phyloP scores from a whole-genome alignment of 208 protist genomes.

The Crithidia sp. region DNA sequence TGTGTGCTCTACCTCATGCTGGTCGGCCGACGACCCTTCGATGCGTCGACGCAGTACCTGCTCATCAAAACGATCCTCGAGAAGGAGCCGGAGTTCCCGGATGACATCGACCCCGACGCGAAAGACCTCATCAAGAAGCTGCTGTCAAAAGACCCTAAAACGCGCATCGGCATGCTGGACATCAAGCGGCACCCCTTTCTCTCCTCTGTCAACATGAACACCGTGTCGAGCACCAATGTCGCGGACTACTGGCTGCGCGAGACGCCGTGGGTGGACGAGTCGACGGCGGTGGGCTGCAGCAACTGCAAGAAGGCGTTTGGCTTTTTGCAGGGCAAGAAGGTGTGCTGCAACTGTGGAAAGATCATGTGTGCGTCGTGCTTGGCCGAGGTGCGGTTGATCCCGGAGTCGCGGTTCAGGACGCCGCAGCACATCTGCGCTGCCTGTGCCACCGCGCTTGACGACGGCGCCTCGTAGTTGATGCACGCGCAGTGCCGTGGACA shows the following conservation, averaged over 20 bases:
- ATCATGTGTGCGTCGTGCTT: constrained; percentile 85
- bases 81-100: constrained; percentile 77
- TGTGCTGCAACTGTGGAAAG: constrained; percentile 88
- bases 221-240: constrained; percentile 46
- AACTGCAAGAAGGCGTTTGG: constrained; percentile 69
- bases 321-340: constrained; percentile 60
- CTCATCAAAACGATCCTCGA: constrained; percentile 90
- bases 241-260: constrained; percentile 71
- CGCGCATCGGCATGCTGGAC: constrained; percentile 66
- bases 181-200: constrained; percentile 86
- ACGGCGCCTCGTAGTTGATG: not conserved
- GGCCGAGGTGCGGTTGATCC: constrained; percentile 41
- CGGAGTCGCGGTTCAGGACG: constrained; percentile 35
- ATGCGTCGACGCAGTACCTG: constrained; percentile 85
- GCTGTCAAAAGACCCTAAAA: constrained; percentile 71
- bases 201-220: constrained; percentile 60
- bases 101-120: constrained; percentile 69
- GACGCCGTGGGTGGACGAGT: constrained; percentile 83
- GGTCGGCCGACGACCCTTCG: constrained; percentile 86
- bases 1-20: constrained; percentile 94
- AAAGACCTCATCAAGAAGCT: constrained; percentile 81
- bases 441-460: constrained; percentile 32
- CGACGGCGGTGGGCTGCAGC: constrained; percentile 60
- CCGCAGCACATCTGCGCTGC: constrained; percentile 59
- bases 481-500: not conserved